A percentile compares a stretch with the other conserved stretches of the same genome.
Conservation (phyloP, 345 rosid species). For the Camelina neglecta region DNA sequence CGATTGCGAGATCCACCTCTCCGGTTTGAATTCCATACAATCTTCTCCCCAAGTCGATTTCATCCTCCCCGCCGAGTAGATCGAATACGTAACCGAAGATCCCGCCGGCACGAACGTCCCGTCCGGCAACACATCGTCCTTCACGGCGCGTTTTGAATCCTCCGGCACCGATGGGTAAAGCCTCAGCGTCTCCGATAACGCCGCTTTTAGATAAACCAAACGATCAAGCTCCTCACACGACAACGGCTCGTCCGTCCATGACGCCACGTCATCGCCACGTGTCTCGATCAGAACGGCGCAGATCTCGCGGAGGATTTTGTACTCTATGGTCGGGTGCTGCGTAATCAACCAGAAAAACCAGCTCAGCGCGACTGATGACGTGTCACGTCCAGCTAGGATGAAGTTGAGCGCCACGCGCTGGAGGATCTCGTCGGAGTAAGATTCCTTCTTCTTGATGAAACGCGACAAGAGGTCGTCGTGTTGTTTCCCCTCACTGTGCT, state of each 20-base stretch:
- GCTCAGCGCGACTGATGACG: conserved; percentile 87
- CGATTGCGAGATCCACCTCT: conserved; percentile 83
- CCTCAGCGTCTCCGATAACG: conserved; percentile 83
- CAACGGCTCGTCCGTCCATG: conserved; percentile 73
- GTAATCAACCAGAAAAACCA: conserved; percentile 92
- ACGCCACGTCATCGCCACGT: conserved; percentile 65
- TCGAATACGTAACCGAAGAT: conserved; percentile 85
- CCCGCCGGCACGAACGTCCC: conserved; percentile 93
- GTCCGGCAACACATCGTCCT: conserved; percentile 84
- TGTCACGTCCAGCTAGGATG: conserved; percentile 97
- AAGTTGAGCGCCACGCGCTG: conserved; percentile 93
- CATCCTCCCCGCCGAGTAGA: conserved; percentile 93
- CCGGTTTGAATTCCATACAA: conserved; percentile 80
- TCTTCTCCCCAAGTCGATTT: conserved; percentile 89
- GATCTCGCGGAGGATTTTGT: conserved; percentile 69
- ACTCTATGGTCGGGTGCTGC: conserved; percentile 68
- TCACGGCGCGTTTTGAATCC: conserved; percentile 81
- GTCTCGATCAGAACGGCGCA: conserved; percentile 66
- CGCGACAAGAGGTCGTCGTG: conserved; percentile 91
- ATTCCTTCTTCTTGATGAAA: conserved; percentile 86
- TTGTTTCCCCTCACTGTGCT: conserved; percentile 56
- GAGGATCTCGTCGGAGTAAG: conserved; percentile 75
- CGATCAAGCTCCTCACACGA: conserved; percentile 77
- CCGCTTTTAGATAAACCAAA: conserved; percentile 81
- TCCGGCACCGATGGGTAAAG: conserved; percentile 94